Conservation (phyloP, 108 stramenopile species). For the Seminavis robusta region DNA sequence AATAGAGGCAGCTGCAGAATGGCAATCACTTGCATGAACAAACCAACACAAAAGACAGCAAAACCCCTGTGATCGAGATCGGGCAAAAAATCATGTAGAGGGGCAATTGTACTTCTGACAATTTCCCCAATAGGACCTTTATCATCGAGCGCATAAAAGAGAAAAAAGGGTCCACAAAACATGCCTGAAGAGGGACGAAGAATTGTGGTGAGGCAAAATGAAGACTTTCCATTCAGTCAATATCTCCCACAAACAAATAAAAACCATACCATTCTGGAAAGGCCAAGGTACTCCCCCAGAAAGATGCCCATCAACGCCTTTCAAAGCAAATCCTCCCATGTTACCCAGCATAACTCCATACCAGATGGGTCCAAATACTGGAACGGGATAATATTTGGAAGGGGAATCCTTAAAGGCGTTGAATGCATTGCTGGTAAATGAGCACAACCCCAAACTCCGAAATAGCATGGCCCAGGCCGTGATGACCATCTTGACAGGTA, state of each 20-base stretch:
- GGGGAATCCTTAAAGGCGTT: slow-evolving; percentile 54
- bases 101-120: slow-evolving; percentile 31
- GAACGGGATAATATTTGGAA: slow-evolving; percentile 68
- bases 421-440: slow-evolving; percentile 48
- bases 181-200: not conserved
- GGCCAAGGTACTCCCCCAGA: slow-evolving; percentile 66
- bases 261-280: slow-evolving; percentile 63
- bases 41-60: slow-evolving; percentile 43
- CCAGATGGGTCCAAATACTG: slow-evolving; percentile 77
- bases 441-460: slow-evolving; percentile 51
- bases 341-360: slow-evolving; percentile 74
- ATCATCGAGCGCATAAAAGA: slow-evolving; percentile 68
- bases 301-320: slow-evolving; percentile 60
- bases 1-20: slow-evolving; percentile 62
- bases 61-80: slow-evolving; percentile 44
- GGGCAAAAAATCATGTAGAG: slow-evolving; percentile 29
- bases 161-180: slow-evolving; percentile 60
- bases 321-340: slow-evolving; percentile 71
- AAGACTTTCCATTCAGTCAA: not conserved
- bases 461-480: slow-evolving; percentile 64
- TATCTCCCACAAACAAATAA: not conserved
- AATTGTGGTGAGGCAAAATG: not conserved
- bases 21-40: slow-evolving; percentile 67
- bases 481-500: slow-evolving; percentile 40
- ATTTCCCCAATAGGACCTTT: slow-evolving; percentile 51